Percentiles rank a stretch among this genome's conserved stretches.
Evolutionary conservation across 805 yeast species (phyloP).

Genomic region (Candida odintsovae): DNA sequence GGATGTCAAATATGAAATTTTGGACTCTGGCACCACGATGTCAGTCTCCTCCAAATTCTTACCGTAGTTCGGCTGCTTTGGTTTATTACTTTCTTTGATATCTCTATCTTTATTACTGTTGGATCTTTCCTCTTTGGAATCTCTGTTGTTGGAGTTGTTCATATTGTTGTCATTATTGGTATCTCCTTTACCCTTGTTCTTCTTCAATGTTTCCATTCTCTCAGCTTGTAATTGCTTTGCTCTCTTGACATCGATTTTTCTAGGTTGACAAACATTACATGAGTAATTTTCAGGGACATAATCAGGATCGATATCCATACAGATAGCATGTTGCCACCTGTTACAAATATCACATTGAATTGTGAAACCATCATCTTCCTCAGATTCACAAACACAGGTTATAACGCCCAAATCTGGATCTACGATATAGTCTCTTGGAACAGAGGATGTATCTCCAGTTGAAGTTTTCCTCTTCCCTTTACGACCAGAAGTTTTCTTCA

Average conservation of each 20-base stretch:
- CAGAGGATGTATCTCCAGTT: background rate
- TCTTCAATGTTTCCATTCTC: slow-evolving; percentile 15
- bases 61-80: slow-evolving; percentile 16
- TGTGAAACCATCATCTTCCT: slow-evolving; percentile 89
- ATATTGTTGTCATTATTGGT: slow-evolving; percentile 3
- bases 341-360: slow-evolving; percentile 91
- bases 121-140: slow-evolving; percentile 1
- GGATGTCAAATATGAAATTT: slow-evolving; percentile 29
- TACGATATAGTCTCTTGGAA: slow-evolving; percentile 41
- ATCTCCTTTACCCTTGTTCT: slow-evolving; percentile 10
- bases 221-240: slow-evolving; percentile 37
- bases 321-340: slow-evolving; percentile 94
- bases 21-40: slow-evolving; percentile 29
- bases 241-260: slow-evolving; percentile 36
- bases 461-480: slow-evolving; percentile 8
- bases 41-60: slow-evolving; percentile 30
- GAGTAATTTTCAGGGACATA: slow-evolving; percentile 79
- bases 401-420: slow-evolving; percentile 82
- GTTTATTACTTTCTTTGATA: slow-evolving; percentile 9
- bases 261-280: slow-evolving; percentile 71
- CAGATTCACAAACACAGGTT: slow-evolving; percentile 83
- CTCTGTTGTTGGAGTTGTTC: background rate
- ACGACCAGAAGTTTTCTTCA: slow-evolving; percentile 1
- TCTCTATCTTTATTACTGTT: slow-evolving; percentile 4
- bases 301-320: slow-evolving; percentile 73